These are phyloP conservation scores for Melampsora americana DNA, from an alignment of 1,284 basidiomycete genomes.

Conservation along the genomic window DNA sequence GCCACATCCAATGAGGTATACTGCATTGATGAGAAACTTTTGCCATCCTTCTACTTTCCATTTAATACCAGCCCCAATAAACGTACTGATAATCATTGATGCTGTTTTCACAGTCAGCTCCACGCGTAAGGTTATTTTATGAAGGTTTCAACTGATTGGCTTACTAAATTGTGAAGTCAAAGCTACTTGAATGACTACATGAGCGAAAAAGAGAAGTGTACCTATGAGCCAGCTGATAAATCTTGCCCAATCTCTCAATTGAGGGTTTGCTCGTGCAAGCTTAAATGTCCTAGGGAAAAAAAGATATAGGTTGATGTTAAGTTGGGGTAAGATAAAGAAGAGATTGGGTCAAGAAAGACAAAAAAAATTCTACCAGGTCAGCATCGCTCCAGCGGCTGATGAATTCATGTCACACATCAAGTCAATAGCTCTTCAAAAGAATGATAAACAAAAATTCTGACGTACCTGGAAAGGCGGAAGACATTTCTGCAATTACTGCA, in stretches of 20 bases:
- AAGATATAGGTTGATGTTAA: not conserved
- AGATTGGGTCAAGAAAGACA: not conserved
- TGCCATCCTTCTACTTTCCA: conserved; percentile 24
- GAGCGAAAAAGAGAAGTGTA: conserved; percentile 34
- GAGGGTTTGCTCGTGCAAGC: conserved; percentile 32
- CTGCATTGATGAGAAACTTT: conserved; percentile 32
- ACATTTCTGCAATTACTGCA: conserved; percentile 33
- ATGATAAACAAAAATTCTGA: too few relatives aligned
- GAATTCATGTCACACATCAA: too few relatives aligned
- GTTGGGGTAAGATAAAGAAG: not conserved
- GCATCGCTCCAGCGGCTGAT: conserved; percentile 33
- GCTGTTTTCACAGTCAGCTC: conserved; percentile 1
- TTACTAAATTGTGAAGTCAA: conserved; percentile 30
- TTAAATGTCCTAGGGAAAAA: conserved; percentile 35
- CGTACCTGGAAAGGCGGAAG: conserved; percentile 28
- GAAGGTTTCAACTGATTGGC: too few relatives aligned
- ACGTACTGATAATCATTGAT: conserved; percentile 17
- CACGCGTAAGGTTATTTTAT: too few relatives aligned
- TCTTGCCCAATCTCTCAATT: conserved; percentile 35
- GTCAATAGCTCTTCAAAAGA: too few relatives aligned
- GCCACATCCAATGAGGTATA: conserved; percentile 16
- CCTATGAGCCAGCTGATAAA: conserved; percentile 41
- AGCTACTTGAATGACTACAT: conserved; percentile 40
- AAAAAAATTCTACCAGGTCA: conserved; percentile 23
- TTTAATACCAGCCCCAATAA: not conserved